Evolutionary conservation across 495 filamentous ascomycete species (phyloP), one percentile per base, ranked within the genome.

Genomic region (Lepidopterella palustris): DNA sequence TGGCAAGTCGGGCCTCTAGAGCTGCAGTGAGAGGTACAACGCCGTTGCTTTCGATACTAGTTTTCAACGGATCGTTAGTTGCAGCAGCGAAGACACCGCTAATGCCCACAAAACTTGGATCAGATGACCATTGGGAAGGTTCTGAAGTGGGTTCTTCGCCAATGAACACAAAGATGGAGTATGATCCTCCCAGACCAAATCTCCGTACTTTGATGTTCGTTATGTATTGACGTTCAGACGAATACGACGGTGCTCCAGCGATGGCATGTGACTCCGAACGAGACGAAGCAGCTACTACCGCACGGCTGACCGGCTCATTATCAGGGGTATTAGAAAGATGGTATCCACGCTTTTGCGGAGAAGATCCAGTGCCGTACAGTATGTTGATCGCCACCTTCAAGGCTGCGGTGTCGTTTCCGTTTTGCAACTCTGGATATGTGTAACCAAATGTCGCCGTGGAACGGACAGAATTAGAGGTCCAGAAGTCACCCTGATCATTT

Each of bases 81-180:
- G 35, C 18, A 13, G 35, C 10, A 3, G 35, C 13, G 35, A 42
- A 84, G 15, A 87, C 72, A 4, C 75, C 75, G 50, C 83, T 74
- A 5, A 80, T 78, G 5, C 82, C 85, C 3, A 85, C 71, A 20
- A 81, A 74, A 51, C 70, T 79, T 4, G 67, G 58, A 4, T 76
- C 73, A 31, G 66, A 65, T 11, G 72, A 62, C 78, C 80, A 84
- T 1, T 61, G 56, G 5, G 55, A 56, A 0, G 75, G 62, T 49
- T 81, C 71, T 3, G 53, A 27, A n/a, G 73, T 70, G 9, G 50
- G 51, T 4, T 74, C 66, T 2, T 71, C 65, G 10, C 84, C 83
- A 15, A 87, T 61, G 72, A 87, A 89, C 53, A 88, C 65, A 62
- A 80, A 79, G 52, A 89, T 71, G 31, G 75, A 79, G 67, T 81